A percentile compares a stretch with the other conserved stretches of the same genome.
phyloP scores from a whole-genome alignment of 1,139 yeast genomes.

The Hansenula lynferdii region DNA sequence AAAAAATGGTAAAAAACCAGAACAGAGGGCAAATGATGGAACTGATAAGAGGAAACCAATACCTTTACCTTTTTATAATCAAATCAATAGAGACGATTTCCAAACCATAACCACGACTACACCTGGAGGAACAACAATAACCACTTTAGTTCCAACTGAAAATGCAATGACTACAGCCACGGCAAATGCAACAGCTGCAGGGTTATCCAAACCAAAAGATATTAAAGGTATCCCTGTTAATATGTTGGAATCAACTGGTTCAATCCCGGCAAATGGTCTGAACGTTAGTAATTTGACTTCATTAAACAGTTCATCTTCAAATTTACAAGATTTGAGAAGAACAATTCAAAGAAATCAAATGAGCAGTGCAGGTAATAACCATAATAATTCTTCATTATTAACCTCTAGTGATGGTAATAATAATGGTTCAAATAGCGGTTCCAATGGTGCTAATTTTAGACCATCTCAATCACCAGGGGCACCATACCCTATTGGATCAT shows the following conservation, averaged over 20 bases:
- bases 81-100: constrained; percentile 88
- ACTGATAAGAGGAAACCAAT: constrained; percentile 35
- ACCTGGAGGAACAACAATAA: constrained; percentile 88
- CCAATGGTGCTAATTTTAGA: no score
- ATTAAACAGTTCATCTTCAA: constrained; percentile 1
- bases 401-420: no score
- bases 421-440: no score
- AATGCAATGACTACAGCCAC: constrained; percentile 61
- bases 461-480: constrained; percentile 11
- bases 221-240: constrained; percentile 79
- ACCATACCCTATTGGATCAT: constrained; percentile 4
- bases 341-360: constrained; percentile 9
- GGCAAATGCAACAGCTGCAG: constrained; percentile 46
- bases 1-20: constrained; percentile 28
- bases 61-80: constrained; percentile 88
- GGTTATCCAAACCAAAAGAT: constrained; percentile 50
- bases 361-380: not conserved
- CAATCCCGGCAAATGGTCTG: constrained; percentile 30
- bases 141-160: constrained; percentile 85
- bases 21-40: constrained; percentile 4
- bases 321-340: constrained; percentile 10
- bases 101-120: constrained; percentile 81
- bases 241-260: constrained; percentile 79
- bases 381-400: not conserved
- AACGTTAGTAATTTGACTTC: not conserved